Evolutionary conservation across 2,329 filamentous ascomycete genomes (phyloP).

Genomic region (Scedosporium boydii): DNA sequence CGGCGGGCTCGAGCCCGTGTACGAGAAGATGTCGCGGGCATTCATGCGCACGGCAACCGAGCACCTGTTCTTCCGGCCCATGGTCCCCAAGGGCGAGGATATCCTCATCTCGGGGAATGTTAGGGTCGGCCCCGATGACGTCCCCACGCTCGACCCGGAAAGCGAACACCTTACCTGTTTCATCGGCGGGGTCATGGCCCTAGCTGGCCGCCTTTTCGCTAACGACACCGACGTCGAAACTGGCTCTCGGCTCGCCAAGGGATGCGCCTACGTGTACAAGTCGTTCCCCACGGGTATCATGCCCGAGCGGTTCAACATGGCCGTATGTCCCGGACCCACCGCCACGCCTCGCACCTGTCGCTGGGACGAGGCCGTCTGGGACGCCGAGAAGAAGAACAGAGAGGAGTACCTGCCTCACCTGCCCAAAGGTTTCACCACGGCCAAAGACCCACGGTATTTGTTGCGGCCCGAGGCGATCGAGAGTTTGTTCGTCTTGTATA

Average conservation of each 20-base stretch:
- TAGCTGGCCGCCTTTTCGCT: slow-evolving; percentile 49
- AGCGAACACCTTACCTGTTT: slow-evolving; percentile 55
- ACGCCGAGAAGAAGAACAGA: slow-evolving; percentile 11
- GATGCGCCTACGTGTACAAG: slow-evolving; percentile 55
- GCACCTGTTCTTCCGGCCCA: slow-evolving; percentile 58
- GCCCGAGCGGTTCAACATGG: slow-evolving; percentile 47
- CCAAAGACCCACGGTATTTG: slow-evolving; percentile 51
- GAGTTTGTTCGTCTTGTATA: slow-evolving; percentile 69
- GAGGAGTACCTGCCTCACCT: slow-evolving; percentile 21
- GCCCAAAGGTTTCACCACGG: slow-evolving; percentile 43
- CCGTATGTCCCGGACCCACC: slow-evolving; percentile 28
- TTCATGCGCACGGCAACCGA: slow-evolving; percentile 49
- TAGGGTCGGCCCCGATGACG: slow-evolving; percentile 16
- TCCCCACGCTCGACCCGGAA: slow-evolving; percentile 20
- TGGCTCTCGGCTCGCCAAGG: slow-evolving; percentile 49
- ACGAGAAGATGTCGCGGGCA: slow-evolving; percentile 27
- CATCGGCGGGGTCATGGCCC: slow-evolving; percentile 53
- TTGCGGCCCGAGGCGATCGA: slow-evolving; percentile 72
- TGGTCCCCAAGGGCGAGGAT: slow-evolving; percentile 44
- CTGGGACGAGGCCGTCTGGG: slow-evolving; percentile 22
- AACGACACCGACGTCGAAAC: slow-evolving; percentile 44
- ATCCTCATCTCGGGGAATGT: slow-evolving; percentile 54
- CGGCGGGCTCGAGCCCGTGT: slow-evolving; percentile 38
- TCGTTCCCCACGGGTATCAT: slow-evolving; percentile 47
- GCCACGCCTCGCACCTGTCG: slow-evolving; percentile 19